phyloP scores from a whole-genome alignment of 768 basidiomycete genomes.

The Trametes elegans region DNA sequence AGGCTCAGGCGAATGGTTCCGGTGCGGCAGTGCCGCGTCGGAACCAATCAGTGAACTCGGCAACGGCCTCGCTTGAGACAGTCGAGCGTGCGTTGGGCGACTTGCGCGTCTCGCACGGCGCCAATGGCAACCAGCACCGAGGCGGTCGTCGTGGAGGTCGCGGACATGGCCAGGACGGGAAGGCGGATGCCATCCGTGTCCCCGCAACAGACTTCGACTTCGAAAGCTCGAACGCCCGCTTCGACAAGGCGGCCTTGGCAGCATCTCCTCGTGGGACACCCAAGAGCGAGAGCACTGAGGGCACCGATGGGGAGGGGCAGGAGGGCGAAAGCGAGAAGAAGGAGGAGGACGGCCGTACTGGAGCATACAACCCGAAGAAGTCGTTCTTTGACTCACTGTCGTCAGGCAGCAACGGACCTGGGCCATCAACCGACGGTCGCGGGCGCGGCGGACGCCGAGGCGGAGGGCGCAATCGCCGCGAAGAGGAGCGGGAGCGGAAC shows the following conservation, averaged over 20 bases:
- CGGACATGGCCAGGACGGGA: conserved; percentile 24
- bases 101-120: conserved; percentile 38
- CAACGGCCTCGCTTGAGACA: conserved; percentile 71
- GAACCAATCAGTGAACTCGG: conserved; percentile 62
- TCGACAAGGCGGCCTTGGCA: conserved; percentile 66
- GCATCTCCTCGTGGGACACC: conserved; percentile 26
- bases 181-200: conserved; percentile 46
- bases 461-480: conserved; percentile 65
- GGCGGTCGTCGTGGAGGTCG: conserved; percentile 42
- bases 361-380: conserved; percentile 71
- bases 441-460: conserved; percentile 46
- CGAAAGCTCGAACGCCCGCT: conserved; percentile 69
- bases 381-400: conserved; percentile 80
- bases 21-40: conserved; percentile 26
- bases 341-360: conserved; percentile 33
- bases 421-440: conserved; percentile 35
- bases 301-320: conserved; percentile 32
- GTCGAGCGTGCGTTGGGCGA: conserved; percentile 59
- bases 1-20: conserved; percentile 30
- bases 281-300: conserved; percentile 25
- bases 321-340: conserved; percentile 22
- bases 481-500: conserved; percentile 83
- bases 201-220: conserved; percentile 85
- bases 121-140: conserved; percentile 21
- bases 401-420: conserved; percentile 44